These are phyloP conservation scores for Penicillium egyptiacum DNA, from an alignment of 495 filamentous ascomycete genomes.

Conservation along the genomic window DNA sequence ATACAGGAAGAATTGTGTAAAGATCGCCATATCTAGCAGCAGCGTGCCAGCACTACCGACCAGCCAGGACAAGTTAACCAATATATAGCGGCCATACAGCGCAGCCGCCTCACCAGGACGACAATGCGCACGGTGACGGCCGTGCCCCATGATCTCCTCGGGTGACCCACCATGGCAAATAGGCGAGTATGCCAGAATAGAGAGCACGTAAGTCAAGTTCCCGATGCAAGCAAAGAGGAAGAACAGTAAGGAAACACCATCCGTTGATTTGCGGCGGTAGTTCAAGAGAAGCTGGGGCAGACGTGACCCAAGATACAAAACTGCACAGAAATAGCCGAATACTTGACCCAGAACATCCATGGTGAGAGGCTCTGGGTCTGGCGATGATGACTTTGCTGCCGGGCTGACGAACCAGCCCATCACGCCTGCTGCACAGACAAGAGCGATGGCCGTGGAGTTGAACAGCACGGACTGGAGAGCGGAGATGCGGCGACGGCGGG, in stretches of 20 bases:
- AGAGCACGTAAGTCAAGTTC: constrained; percentile 87
- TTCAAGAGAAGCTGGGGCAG: constrained; percentile 90
- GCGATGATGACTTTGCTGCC: constrained; percentile 27
- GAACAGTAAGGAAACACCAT: constrained; percentile 88
- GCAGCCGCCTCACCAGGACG: constrained; percentile 51
- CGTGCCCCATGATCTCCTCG: constrained; percentile 11
- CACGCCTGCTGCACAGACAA: constrained; percentile 80
- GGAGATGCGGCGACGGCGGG: constrained; percentile 31
- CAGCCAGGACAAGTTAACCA: constrained; percentile 87
- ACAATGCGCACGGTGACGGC: constrained; percentile 39
- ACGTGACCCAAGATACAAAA: constrained; percentile 83
- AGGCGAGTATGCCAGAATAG: constrained; percentile 86
- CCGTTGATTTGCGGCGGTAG: constrained; percentile 82
- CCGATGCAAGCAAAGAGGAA: constrained; percentile 96
- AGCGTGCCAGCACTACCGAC: constrained; percentile 87
- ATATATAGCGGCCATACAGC: constrained; percentile 75
- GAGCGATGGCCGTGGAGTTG: constrained; percentile 68
- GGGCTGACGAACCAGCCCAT: constrained; percentile 79
- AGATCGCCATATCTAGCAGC: constrained; percentile 78
- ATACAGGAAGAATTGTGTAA: constrained; percentile 91
- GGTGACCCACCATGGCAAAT: constrained; percentile 37
- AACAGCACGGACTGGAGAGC: constrained; percentile 62
- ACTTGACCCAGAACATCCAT: constrained; percentile 79
- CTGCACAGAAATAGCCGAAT: constrained; percentile 83
- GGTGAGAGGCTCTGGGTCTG: constrained; percentile 39